phyloP scores from a whole-genome alignment of 1,284 basidiomycete genomes.

The Tetrapyrgos nigripes region DNA sequence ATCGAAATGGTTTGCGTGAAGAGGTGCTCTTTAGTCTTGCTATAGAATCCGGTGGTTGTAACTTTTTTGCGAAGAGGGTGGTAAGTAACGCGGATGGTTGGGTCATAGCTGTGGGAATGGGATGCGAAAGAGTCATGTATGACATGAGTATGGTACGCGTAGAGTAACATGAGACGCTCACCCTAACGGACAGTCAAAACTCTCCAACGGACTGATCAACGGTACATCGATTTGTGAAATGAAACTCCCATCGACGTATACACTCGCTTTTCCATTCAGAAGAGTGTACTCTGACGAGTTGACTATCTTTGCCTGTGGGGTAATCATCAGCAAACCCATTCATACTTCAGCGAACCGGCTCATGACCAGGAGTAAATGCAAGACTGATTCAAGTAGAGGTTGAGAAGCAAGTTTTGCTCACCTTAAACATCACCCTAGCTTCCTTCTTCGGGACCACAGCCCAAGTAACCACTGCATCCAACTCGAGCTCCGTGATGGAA shows the following conservation, averaged over 20 bases:
- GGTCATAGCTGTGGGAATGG: slow-evolving; percentile 21
- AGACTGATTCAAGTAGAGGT: background rate
- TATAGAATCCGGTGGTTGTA: slow-evolving; percentile 2
- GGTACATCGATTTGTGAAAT: slow-evolving; percentile 38
- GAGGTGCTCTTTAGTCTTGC: slow-evolving; percentile 2
- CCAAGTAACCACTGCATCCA: slow-evolving; percentile 42
- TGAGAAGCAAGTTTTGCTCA: no score
- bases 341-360: no score
- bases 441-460: slow-evolving; percentile 41
- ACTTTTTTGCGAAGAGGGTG: slow-evolving; percentile 33
- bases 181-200: slow-evolving; percentile 44
- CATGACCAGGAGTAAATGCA: no score
- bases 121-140: background rate
- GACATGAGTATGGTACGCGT: background rate
- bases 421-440: slow-evolving; percentile 34
- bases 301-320: slow-evolving; percentile 29
- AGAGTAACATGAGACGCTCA: slow-evolving; percentile 29
- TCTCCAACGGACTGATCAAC: slow-evolving; percentile 39
- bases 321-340: background rate
- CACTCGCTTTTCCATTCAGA: slow-evolving; percentile 35
- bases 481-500: slow-evolving; percentile 35
- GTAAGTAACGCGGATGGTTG: slow-evolving; percentile 28
- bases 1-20: slow-evolving; percentile 12
- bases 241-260: slow-evolving; percentile 48
- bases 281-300: slow-evolving; percentile 46